Evolutionary conservation across 2,329 filamentous ascomycete species (phyloP), one percentile per base, ranked within the genome.

Genomic region (Bipolaris zeicola): DNA sequence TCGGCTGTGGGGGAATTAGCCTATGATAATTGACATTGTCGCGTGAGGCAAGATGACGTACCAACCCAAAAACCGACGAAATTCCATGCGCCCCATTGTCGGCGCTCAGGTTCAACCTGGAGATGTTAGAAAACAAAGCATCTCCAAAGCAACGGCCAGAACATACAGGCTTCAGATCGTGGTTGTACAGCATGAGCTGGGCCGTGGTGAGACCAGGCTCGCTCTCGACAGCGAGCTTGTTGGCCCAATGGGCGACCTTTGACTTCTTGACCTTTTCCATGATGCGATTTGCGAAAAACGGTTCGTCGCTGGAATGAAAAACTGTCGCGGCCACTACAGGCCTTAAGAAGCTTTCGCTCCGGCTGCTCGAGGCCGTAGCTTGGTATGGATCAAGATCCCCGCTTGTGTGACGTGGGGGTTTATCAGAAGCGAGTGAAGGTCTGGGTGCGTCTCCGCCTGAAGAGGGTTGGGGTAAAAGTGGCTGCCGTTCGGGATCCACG

Each of bases 61-160:
- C 72, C 89, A 68, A 95, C 83, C 91, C 91, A 95, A 72, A 95
- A 95, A 13, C 87, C 90, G 38, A 96, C 89, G 72, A 92, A 96
- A 76, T 96, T 96, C 86, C 89, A 92, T 28, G 89, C 80, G 16
- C 87, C 87, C 92, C 93, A 97, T 83, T 91, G 86, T 52, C 93
- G 87, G 55, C 91, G 86, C 62, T 85, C 86, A 14, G 87, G 87
- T 72, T 96, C 92, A 49, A 97, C 91, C 53, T 65, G 28, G 3
- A 36, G 47, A 58, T 43, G 33, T 68, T 51, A 61, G 55, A n/a
- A 38, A 38, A 16, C 6, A 24, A 24, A 20, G 8, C 3, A 39
- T 26, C 10, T 5, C 18, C 6, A 11, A 31, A 8, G 14, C 7
- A 14, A 31, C 6, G 22, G 18, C 33, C 18, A 6, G 22, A 31